phyloP scores from a whole-genome alignment of 2,329 filamentous ascomycete genomes.

The Calonectria montana region DNA sequence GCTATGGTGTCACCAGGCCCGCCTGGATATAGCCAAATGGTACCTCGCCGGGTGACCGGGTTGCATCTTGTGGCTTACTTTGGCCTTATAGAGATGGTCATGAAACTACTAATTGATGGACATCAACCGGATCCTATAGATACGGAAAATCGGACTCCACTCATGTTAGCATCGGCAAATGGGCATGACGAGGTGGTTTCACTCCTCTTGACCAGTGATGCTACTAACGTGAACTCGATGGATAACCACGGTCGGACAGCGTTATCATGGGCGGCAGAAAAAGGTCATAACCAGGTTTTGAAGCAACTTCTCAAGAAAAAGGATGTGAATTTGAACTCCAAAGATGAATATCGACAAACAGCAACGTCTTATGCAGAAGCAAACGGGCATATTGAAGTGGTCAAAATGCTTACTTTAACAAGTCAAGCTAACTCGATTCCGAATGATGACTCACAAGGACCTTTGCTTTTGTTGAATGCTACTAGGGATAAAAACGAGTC shows the following conservation, averaged over 20 bases:
- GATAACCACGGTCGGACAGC: background rate
- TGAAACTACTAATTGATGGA: background rate
- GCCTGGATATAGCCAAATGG: background rate
- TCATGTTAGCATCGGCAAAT: background rate
- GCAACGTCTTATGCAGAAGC: background rate
- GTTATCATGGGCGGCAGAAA: background rate
- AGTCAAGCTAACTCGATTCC: background rate
- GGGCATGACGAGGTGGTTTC: background rate
- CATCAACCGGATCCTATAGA: background rate
- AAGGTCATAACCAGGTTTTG: background rate
- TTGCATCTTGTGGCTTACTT: background rate
- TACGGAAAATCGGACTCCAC: background rate
- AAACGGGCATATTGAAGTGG: background rate
- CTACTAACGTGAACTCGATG: background rate
- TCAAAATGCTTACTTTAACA: background rate
- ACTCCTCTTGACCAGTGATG: background rate
- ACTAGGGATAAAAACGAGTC: background rate
- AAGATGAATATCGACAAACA: background rate
- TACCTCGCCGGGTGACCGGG: background rate
- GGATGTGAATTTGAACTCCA: background rate
- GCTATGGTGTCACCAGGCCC: background rate
- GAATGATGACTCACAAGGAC: background rate
- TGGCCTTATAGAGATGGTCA: background rate
- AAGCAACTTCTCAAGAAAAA: background rate
- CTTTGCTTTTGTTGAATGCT: background rate